Base-by-base conservation (phyloP, 495 filamentous ascomycete species). In the Podospora tetraspora region DNA sequence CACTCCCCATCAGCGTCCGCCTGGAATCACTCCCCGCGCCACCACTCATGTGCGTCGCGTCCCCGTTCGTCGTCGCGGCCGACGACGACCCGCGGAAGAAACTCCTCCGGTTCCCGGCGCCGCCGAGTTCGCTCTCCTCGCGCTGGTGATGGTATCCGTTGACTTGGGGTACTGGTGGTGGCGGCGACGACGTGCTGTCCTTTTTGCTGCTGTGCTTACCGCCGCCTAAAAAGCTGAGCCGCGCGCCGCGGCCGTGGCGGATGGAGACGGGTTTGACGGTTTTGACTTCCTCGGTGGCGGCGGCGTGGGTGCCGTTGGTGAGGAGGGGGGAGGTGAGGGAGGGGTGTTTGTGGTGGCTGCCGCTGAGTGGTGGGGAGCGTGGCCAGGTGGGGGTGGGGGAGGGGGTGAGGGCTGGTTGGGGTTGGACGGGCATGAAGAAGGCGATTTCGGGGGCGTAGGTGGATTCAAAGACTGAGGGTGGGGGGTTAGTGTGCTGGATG, bases 401-500 rank as follows among this genome's bases (percentile, higher is more conserved):
- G n/a, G 76, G 69, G 52, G n/a, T 66, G 61, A 69, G 71, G 1
- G 77, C 76, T 19, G 76, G 76, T 16, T 70, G 69, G 65, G 76
- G 74, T 62, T 75, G 75, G 24, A 72, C 72, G 2, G 81, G 78
- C 58, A 81, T 79, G 75, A 91, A 86, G 30, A 82, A 73, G 8
- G 83, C 81, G 32, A 91, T 81, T 76, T 92, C 90, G 5, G 81
- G 81, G 3, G 82, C 87, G 64, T 87, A 92, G 3, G 86, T 89
- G 23, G 73, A 73, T 71, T 90, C 88, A 66, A 89, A 89, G 70
- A 79, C 87, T 87, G 62, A 7, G 13, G 7, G 37, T 13, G 16
- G 1, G 21, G n/a, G 22, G 27, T 32, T 21, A 58, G 30, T 58
- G 24, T 16, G 34, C 57, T 63, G 69, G 13, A 16, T n/a, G 61